Percentiles rank a stretch among this genome's conserved stretches.
Conservation (phyloP, 768 basidiomycete species). For the Calocera viscosa region DNA sequence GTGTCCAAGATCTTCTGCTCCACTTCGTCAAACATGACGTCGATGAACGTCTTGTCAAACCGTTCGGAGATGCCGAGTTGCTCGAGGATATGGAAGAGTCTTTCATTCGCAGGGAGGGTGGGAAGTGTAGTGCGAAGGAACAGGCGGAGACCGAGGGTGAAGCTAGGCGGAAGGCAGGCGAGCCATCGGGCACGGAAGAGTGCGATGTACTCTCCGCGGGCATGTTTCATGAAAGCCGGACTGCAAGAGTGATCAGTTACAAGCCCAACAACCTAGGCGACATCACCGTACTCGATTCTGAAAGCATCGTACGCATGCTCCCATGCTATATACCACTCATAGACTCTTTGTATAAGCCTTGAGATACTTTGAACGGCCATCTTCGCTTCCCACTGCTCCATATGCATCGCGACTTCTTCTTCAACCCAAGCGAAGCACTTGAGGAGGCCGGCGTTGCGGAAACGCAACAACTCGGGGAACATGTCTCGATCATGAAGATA, state of each 20-base stretch:
- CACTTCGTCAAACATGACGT: slow-evolving; percentile 77
- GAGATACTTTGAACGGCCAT: background rate
- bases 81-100: slow-evolving; percentile 51
- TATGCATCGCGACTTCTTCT: background rate
- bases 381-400: slow-evolving; percentile 13
- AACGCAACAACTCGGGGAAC: slow-evolving; percentile 11
- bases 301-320: slow-evolving; percentile 11
- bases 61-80: slow-evolving; percentile 64
- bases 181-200: slow-evolving; percentile 7
- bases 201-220: background rate
- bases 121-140: slow-evolving; percentile 14
- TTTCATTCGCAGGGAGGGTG: slow-evolving; percentile 22
- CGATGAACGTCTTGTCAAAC: slow-evolving; percentile 70
- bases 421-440: slow-evolving; percentile 10
- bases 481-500: background rate
- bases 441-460: background rate
- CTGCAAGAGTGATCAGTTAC: slow-evolving; percentile 12
- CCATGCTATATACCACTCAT: slow-evolving; percentile 9
- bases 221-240: background rate
- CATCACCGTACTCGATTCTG: background rate
- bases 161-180: slow-evolving; percentile 13
- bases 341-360: slow-evolving; percentile 12
- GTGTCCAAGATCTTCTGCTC: slow-evolving; percentile 55
- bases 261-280: slow-evolving; percentile 10
- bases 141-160: slow-evolving; percentile 9